Percentiles rank a stretch among this genome's conserved stretches.
Evolutionary conservation across 129 eudicot genomes (phyloP).

Genomic region (Logfia minima): DNA sequence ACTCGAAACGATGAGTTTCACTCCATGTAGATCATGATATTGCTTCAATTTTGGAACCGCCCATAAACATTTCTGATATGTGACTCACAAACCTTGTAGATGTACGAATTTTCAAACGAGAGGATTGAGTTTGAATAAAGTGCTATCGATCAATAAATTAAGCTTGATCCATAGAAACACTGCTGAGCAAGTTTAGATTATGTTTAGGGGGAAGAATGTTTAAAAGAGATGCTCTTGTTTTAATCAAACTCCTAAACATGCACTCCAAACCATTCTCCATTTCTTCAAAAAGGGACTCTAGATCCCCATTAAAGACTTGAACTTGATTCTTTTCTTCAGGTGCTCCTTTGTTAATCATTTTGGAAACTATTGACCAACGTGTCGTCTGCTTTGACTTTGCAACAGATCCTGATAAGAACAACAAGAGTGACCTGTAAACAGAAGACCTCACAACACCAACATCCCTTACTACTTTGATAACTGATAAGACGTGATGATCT

Average conservation of each 20-base stretch:
- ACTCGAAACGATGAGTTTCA: slow-evolving; percentile 29
- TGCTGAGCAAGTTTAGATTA: slow-evolving; percentile 30
- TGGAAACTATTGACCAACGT: slow-evolving; percentile 46
- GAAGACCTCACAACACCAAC: slow-evolving; percentile 46
- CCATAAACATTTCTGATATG: slow-evolving; percentile 30
- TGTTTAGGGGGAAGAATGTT: slow-evolving; percentile 42
- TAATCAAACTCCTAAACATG: slow-evolving; percentile 49
- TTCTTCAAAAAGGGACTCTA: slow-evolving; percentile 39
- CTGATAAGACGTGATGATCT: slow-evolving; percentile 43
- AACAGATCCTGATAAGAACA: slow-evolving; percentile 49
- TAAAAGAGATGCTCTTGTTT: slow-evolving; percentile 53
- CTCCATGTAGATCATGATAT: slow-evolving; percentile 28
- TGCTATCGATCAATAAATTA: slow-evolving; percentile 5
- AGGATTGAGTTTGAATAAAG: not conserved
- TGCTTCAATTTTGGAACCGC: slow-evolving; percentile 15
- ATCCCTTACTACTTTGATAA: slow-evolving; percentile 48
- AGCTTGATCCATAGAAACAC: slow-evolving; percentile 40
- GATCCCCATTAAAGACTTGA: slow-evolving; percentile 39
- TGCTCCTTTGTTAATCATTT: slow-evolving; percentile 42
- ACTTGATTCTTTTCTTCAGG: slow-evolving; percentile 30
- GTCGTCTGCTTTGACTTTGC: slow-evolving; percentile 43
- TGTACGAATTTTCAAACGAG: not conserved
- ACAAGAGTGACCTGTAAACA: slow-evolving; percentile 43
- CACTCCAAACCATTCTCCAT: slow-evolving; percentile 51
- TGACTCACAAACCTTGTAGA: slow-evolving; percentile 35